Conservation (phyloP, 495 filamentous ascomycete species). For the Hamigera avellanea region DNA sequence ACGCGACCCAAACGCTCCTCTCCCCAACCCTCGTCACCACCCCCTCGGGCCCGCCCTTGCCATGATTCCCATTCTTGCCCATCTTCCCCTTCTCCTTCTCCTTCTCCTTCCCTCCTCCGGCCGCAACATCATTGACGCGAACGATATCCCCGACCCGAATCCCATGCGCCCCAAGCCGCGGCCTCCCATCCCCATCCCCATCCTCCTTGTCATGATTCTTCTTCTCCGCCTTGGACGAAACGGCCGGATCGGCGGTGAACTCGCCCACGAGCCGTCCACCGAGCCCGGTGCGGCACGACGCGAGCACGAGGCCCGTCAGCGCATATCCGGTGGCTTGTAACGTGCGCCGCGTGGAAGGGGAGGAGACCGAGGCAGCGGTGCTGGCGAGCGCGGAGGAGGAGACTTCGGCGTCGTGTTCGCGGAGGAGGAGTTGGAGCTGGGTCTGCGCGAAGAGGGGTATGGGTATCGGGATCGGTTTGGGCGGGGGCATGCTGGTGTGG, state of each 20-base stretch:
- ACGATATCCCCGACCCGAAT: constrained; percentile 84
- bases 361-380: constrained; percentile 56
- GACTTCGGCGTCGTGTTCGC: constrained; percentile 63
- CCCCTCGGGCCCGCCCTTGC: constrained; percentile 53
- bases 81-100: constrained; percentile 44
- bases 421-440: constrained; percentile 65
- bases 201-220: constrained; percentile 16
- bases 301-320: constrained; percentile 62
- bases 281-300: constrained; percentile 79
- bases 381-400: constrained; percentile 42
- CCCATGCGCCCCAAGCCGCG: constrained; percentile 61
- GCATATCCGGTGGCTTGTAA: constrained; percentile 83
- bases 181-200: constrained; percentile 22
- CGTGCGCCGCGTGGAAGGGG: constrained; percentile 53
- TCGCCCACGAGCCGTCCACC: constrained; percentile 83
- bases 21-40: constrained; percentile 64
- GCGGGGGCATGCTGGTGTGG: constrained; percentile 22
- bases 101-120: constrained; percentile 58
- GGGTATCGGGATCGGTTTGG: constrained; percentile 48
- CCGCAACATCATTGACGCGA: constrained; percentile 60
- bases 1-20: constrained; percentile 50
- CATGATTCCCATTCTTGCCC: constrained; percentile 10
- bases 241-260: constrained; percentile 61
- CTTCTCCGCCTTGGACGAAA: constrained; percentile 19
- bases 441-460: constrained; percentile 65